A percentile compares a stretch with the other conserved stretches of the same genome.
These are phyloP conservation scores for Galium porrigens DNA, from an alignment of 305 asterid species.

Conservation along the genomic window DNA sequence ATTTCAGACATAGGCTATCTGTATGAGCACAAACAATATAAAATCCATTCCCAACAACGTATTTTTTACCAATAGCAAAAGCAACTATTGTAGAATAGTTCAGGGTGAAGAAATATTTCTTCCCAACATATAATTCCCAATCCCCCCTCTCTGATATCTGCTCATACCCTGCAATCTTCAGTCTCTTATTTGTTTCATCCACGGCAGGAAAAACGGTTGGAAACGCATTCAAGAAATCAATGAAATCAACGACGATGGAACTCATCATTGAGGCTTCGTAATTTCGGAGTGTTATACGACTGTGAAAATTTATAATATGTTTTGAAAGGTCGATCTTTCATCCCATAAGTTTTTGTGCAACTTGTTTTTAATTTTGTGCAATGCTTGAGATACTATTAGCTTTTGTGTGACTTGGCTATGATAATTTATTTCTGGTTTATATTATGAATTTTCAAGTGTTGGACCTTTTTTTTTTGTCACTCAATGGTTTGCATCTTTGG, in stretches of 20 bases:
- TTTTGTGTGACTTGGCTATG: too few species aligned
- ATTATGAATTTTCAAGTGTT: too few species aligned
- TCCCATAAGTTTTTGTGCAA: too few species aligned
- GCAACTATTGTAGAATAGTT: constrained; percentile 83
- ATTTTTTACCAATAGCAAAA: constrained; percentile 81
- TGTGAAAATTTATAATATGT: too few species aligned
- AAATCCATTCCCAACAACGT: constrained; percentile 67
- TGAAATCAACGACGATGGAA: not conserved
- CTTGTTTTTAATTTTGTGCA: too few species aligned
- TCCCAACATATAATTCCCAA: constrained; percentile 71
- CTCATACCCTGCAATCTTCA: constrained; percentile 53
- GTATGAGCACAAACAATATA: constrained; percentile 85
- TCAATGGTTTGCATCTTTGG: too few species aligned
- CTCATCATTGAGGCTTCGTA: not conserved
- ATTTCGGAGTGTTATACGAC: not conserved
- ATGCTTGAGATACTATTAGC: too few species aligned
- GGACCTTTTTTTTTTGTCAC: too few species aligned
- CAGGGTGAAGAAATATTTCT: constrained; percentile 82
- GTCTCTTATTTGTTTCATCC: constrained; percentile 59
- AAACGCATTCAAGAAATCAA: not conserved
- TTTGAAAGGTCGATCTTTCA: too few species aligned
- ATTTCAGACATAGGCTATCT: constrained; percentile 76
- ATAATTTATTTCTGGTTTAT: too few species aligned
- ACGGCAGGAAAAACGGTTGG: not conserved
- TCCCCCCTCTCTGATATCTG: constrained; percentile 69